Base-by-base conservation (phyloP, 2,329 filamentous ascomycete species). In the Colletotrichum sp. region DNA sequence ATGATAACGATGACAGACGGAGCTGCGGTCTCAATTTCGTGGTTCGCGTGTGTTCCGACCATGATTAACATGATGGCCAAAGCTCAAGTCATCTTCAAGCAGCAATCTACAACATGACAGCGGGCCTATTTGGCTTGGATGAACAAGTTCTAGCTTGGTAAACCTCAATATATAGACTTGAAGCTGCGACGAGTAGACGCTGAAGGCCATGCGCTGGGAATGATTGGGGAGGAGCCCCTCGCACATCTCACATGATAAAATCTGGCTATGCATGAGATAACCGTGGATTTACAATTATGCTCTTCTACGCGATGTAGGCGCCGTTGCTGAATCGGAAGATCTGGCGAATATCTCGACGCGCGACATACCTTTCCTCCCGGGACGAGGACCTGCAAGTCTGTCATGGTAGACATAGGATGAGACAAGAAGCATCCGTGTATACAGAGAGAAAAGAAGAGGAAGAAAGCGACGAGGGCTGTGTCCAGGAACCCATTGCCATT, bases 141-240 rank as follows among this genome's bases (percentile, higher is more conserved):
- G 0, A 43, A 2, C 3, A 0, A 12, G 1, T 12, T 43, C 39
- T 43, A n/a, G 43, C 10, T 48, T 48, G 3, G 6, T 0, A 0
- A 48, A 1, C n/a, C 43, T 48, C 5, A n/a, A 43, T 2, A 48
- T 48, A 48, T 21, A 48, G 10, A 13, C n/a, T n/a, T 21, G 9
- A 43, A 1, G 43, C 3, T 21, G 4, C 9, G 18, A 21, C 9
- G 18, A 13, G 8, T 6, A 21, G 9, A 48, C 18, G 10, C 9
- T 4, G 1, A 3, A 12, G 43, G 18, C 9, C 18, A 48, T 3
- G 18, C 18, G 18, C n/a, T 21, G n/a, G 0, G 1, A 21, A 21
- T 13, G 2, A 10, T 13, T 0, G 4, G 2, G 6, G 43, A 21
- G n/a, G 0, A 48, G 2, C 3, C 43, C 43, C 2, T 48, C 3